These are phyloP conservation scores for Phytopythium delawarense DNA, from an alignment of 352 stramenopile species.

Conservation along the genomic window DNA sequence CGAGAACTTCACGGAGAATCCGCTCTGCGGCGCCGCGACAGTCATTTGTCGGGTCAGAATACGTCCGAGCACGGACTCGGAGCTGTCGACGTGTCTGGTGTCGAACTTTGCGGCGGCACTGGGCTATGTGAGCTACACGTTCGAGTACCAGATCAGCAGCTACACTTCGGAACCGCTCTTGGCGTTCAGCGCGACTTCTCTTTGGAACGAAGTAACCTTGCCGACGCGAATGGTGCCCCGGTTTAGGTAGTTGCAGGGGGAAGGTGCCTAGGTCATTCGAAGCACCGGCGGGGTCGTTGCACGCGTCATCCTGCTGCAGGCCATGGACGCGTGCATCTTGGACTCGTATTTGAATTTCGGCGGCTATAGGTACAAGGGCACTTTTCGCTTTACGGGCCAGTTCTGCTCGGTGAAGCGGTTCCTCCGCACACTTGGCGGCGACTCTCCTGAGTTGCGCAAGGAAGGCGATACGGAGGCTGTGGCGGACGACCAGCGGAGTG, in stretches of 20 bases:
- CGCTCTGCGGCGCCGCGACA: not conserved
- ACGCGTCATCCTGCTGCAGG: not conserved
- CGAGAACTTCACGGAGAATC: not conserved
- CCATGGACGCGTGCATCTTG: not conserved
- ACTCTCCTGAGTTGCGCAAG: not conserved
- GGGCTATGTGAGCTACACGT: not conserved
- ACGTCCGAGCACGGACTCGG: not conserved
- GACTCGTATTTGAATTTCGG: not conserved
- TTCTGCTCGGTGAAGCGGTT: not conserved
- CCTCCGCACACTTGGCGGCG: not conserved
- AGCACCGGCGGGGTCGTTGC: not conserved
- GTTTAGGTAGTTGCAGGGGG: not conserved
- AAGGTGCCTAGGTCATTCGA: not conserved
- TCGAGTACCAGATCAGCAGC: not conserved
- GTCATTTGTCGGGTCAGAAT: not conserved
- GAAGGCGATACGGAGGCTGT: not conserved
- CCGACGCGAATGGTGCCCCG: not conserved
- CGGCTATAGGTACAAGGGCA: not conserved
- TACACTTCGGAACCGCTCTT: not conserved
- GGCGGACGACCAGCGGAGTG: not conserved
- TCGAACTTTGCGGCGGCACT: slow-evolving; percentile 1
- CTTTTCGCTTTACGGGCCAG: not conserved
- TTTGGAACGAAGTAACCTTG: not conserved
- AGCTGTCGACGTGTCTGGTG: not conserved
- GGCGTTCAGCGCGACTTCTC: not conserved